Base-by-base conservation (phyloP, 1,284 basidiomycete genomes). In the Cryptococcus deneoformans region DNA sequence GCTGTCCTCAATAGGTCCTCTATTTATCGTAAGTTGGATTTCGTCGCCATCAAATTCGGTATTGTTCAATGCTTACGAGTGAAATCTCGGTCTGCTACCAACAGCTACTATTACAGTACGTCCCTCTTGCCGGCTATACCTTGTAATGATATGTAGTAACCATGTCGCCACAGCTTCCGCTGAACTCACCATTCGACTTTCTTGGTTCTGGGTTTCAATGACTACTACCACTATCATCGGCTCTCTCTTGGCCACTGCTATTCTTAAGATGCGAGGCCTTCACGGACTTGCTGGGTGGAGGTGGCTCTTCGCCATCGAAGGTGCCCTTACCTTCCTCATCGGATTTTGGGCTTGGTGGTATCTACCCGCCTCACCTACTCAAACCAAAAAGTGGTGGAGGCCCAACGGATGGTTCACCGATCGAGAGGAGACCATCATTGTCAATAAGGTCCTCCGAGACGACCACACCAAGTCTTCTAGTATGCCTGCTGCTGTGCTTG, bases 401-500 rank as follows among this genome's bases (percentile, higher is more conserved):
- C 60, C 61, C 14, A 69, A 71, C 8, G 86, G 87, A 0, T 89
- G 87, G 86, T 89, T 89, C 62, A 58, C 62, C 29, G 57, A 55
- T 45, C 64, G 73, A 14, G 79, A 80, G 47, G 78, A 79, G 50
- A 72, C 65, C 6, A 78, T 81, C 62, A 70, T 80, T 43, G 79
- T 80, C 62, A 80, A 79, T 66, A 73, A 73, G 43, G 74, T 80
- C 3, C 63, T 80, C 0, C 69, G 80, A 5, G 80, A 80, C 58
- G 80, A 80, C 52, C 79, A 54, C 46, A 49, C 53, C 24, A 52
- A 20, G 16, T 64, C 3, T 45, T 50, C 45, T 54, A 61, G 8
- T 46, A 58, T 20, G 24, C 12, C 2, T 36, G 53, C 16, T 36
- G 36, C 48, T 35, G 40, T 6, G 20, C 7, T 53, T 24, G 11